phyloP scores from a whole-genome alignment of 2,329 filamentous ascomycete genomes.

The Nemania sp. region DNA sequence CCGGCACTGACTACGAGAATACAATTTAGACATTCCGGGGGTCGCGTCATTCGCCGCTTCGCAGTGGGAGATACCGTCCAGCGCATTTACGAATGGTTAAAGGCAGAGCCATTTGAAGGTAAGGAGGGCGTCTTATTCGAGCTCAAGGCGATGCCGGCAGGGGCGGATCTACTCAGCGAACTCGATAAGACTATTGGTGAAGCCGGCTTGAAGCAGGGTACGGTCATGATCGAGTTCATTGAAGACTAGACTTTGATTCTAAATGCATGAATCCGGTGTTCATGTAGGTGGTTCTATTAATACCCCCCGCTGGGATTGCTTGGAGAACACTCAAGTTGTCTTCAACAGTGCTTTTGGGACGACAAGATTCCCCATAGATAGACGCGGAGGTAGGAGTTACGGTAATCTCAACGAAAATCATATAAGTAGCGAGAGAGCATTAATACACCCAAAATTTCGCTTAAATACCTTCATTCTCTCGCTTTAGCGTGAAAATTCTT shows the following conservation, averaged over 20 bases:
- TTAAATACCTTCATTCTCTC: too few relatives aligned
- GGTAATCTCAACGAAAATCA: too few relatives aligned
- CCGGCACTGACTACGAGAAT: slow-evolving; percentile 80
- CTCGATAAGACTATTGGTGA: slow-evolving; percentile 76
- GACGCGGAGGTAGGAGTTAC: not conserved
- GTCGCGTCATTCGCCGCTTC: slow-evolving; percentile 88
- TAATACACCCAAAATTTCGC: too few relatives aligned
- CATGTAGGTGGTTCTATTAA: not conserved
- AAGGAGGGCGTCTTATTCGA: slow-evolving; percentile 82
- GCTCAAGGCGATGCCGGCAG: slow-evolving; percentile 75
- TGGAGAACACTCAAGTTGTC: too few relatives aligned
- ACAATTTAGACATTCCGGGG: slow-evolving; percentile 85
- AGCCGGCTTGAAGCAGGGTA: slow-evolving; percentile 86
- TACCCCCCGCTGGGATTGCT: too few relatives aligned
- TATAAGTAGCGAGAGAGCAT: too few relatives aligned
- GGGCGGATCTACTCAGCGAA: slow-evolving; percentile 78
- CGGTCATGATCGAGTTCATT: slow-evolving; percentile 91
- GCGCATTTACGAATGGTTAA: slow-evolving; percentile 94
- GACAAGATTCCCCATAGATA: not conserved
- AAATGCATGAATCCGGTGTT: not conserved
- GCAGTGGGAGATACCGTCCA: slow-evolving; percentile 73
- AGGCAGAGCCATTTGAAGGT: slow-evolving; percentile 80
- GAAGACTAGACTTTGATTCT: slow-evolving; percentile 50
- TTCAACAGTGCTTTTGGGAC: not conserved
- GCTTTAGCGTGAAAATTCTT: too few relatives aligned